phyloP scores from a whole-genome alignment of 768 basidiomycete species.

The Russula abietina region DNA sequence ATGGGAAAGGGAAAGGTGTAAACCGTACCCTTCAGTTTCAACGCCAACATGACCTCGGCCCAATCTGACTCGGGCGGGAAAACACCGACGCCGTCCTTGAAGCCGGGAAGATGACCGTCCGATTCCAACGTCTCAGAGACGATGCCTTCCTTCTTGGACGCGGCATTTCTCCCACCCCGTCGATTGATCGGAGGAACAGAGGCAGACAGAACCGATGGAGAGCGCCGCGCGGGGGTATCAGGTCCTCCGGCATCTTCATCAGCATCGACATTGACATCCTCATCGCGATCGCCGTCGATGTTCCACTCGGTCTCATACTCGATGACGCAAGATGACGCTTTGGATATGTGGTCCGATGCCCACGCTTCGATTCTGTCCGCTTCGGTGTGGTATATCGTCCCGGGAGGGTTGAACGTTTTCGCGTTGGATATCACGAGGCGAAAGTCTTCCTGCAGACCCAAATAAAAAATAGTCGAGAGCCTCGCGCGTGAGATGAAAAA shows the following conservation, averaged over 20 bases:
- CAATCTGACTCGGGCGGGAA: conserved; percentile 67
- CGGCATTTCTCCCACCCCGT: conserved; percentile 37
- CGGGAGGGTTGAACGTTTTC: conserved; percentile 69
- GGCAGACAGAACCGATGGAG: conserved; percentile 27
- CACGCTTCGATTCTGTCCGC: conserved; percentile 65
- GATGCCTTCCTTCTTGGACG: conserved; percentile 31
- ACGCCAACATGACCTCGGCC: conserved; percentile 64
- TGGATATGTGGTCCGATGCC: conserved; percentile 68
- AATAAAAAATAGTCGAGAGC: no score
- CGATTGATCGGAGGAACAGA: conserved; percentile 22
- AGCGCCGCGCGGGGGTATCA: conserved; percentile 29
- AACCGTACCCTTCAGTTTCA: conserved; percentile 67
- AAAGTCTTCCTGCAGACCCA: conserved; percentile 50
- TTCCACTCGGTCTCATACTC: conserved; percentile 84
- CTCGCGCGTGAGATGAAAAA: no score
- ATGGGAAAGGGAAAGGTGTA: not conserved
- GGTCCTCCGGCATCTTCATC: conserved; percentile 47
- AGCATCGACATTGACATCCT: conserved; percentile 30
- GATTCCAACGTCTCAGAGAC: conserved; percentile 50
- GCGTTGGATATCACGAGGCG: conserved; percentile 68
- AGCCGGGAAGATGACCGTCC: conserved; percentile 69
- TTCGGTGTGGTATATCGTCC: conserved; percentile 66
- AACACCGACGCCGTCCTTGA: conserved; percentile 65
- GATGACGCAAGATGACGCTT: conserved; percentile 65
- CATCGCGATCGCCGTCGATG: conserved; percentile 59